Evolutionary conservation across 331 rosid species (phyloP), one percentile per base, ranked within the genome.

Genomic region (Acacia concinna): DNA sequence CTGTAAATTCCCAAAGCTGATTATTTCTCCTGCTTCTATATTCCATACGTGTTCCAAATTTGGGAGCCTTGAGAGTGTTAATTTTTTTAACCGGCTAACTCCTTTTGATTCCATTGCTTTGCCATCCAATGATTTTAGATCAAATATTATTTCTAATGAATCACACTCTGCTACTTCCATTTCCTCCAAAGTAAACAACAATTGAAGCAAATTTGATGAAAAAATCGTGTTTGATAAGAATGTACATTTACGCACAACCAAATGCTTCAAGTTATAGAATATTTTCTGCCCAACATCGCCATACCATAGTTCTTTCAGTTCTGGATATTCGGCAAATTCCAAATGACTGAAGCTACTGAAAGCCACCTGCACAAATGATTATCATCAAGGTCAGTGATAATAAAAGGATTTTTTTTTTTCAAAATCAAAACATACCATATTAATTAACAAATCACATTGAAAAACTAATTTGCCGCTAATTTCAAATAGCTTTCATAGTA

Each of bases 1-100:
- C 1, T 52, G 60, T 52, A 52, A 52, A 52, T n/a, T 52, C n/a
- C 1, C 4, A n/a, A 52, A 52, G 11, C 27, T n/a, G 4, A 52
- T 18, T 52, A 52, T 52, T n/a, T n/a, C 60, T 6, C 3, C 60
- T 2, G 27, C 60, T 52, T 81, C 79, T 21, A 52, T 54, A 27
- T 81, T 84, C 86, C 88, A 81, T 25, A 84, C 46, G 18, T 79
- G 65, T 72, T 76, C 82, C 18, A 87, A 35, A 5, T 84, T 81
- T 10, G 83, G 83, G 7, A 87, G 54, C 18, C 25, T 0, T 1
- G 46, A 27, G 43, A 87, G 60, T 20, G 7, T 73, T 62, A 84
- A 6, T 62, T 20, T 69, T 76, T 70, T 81, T 79, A 87, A 46
- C 23, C 32, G 30, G 52, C 30, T 28, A 4, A 10, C 71, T 59